phyloP scores from a whole-genome alignment of 2,329 filamentous ascomycete species.

The Claviceps sorghi region DNA sequence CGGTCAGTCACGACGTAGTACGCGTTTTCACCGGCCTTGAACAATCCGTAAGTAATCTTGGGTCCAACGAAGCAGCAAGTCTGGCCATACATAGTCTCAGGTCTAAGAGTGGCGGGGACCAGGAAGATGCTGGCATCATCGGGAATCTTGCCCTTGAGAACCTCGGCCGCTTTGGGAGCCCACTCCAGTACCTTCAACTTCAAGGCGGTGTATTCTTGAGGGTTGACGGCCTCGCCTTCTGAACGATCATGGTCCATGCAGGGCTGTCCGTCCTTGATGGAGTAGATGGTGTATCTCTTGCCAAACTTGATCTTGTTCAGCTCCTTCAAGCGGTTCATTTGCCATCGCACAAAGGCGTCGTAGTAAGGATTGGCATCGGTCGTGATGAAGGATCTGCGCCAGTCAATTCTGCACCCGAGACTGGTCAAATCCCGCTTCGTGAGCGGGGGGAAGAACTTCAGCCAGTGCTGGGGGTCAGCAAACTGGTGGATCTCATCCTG shows the following conservation, averaged over 20 bases:
- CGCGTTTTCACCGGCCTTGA: conserved; percentile 61
- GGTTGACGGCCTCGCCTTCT: conserved; percentile 39
- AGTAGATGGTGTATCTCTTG: conserved; percentile 83
- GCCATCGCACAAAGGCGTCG: conserved; percentile 89
- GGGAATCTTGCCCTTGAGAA: conserved; percentile 64
- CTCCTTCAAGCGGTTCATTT: conserved; percentile 85
- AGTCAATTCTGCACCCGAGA: conserved; percentile 80
- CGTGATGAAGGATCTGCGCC: conserved; percentile 83
- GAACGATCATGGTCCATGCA: conserved; percentile 35
- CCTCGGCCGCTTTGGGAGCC: conserved; percentile 58
- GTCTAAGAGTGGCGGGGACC: conserved; percentile 78
- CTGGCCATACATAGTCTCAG: conserved; percentile 98
- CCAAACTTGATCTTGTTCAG: conserved; percentile 88
- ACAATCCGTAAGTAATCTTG: conserved; percentile 77
- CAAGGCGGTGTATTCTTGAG: conserved; percentile 84
- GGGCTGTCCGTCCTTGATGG: conserved; percentile 29
- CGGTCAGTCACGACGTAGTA: conserved; percentile 75
- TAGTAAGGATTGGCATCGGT: conserved; percentile 96
- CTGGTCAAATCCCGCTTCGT: conserved; percentile 60
- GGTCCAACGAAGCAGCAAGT: conserved; percentile 92
- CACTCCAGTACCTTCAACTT: conserved; percentile 88
- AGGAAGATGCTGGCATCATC: conserved; percentile 70
- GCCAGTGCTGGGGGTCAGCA: conserved; percentile 81
- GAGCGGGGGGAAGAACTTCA: conserved; percentile 62
- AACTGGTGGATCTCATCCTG: conserved; percentile 84